A percentile compares a stretch with the other conserved stretches of the same genome.
phyloP scores from a whole-genome alignment of 768 basidiomycete species.

The Kwoniella shandongensis region DNA sequence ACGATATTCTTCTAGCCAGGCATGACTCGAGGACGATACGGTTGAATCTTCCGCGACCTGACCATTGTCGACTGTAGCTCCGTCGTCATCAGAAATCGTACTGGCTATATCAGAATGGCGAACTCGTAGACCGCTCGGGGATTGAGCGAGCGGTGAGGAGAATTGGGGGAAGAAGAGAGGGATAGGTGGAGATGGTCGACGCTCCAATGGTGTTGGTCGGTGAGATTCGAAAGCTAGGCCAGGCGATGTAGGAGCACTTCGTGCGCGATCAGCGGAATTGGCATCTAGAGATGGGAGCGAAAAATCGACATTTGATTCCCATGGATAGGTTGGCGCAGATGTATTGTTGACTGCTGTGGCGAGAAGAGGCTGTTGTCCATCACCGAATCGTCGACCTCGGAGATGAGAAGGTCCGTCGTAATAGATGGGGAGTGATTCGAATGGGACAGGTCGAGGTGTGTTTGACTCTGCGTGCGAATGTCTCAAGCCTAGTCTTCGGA shows the following conservation, averaged over 20 bases:
- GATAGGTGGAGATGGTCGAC: not conserved
- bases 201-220: too few relatives aligned
- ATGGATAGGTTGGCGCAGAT: too few relatives aligned
- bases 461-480: not conserved
- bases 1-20: slow-evolving; percentile 19
- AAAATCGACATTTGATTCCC: too few relatives aligned
- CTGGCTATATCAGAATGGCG: too few relatives aligned
- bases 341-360: too few relatives aligned
- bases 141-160: slow-evolving; percentile 8
- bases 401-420: not conserved
- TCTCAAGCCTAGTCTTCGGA: not conserved
- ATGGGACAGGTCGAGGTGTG: slow-evolving; percentile 3
- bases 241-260: too few relatives aligned
- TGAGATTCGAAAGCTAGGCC: too few relatives aligned
- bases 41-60: slow-evolving; percentile 2
- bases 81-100: not conserved
- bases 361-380: too few relatives aligned
- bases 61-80: not conserved
- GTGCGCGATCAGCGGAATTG: too few relatives aligned
- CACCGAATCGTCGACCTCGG: too few relatives aligned
- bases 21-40: slow-evolving; percentile 3
- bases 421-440: not conserved
- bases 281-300: too few relatives aligned
- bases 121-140: slow-evolving; percentile 8
- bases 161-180: not conserved